Base-by-base conservation (phyloP, 768 basidiomycete genomes). In the Tricholoma saponaceum region DNA sequence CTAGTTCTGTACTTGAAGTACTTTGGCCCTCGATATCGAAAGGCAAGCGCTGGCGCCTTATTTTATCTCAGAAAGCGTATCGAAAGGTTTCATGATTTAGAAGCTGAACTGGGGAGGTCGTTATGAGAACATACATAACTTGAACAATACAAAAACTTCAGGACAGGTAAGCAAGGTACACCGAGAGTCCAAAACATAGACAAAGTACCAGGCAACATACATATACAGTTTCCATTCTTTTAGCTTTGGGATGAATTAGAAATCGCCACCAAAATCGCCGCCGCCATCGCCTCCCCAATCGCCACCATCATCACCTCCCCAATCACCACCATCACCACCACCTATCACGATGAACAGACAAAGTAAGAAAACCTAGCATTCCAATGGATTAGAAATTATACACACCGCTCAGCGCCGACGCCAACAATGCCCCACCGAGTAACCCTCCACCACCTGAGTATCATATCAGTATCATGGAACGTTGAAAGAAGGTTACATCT, bases 361-460 rank as follows among this genome's bases (percentile, higher is more conserved):
- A 28, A 10, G 30, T 44, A 28, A 52, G 22, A 56, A 10, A 56
- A 33, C 5, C 25, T 4, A 41, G n/a, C n/a, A n/a, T n/a, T n/a
- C n/a, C 37, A n/a, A 39, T 8, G 30, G 30, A 32, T n/a, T 10
- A 26, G 25, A 16, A 16, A 26, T 25, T 14, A 26, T 25, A 26
- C 46, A 6, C 5, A 47, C 46, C 46, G 7, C n/a, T 13, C 28
- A 39, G 16, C 12, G 79, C 82, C 43, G 83, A 74, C 33, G 64
- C 79, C 37, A 89, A 64, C 44, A 89, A 67, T 2, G 73, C 72
- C 58, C 88, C 89, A 37, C 82, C 87, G n/a, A 86, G 66, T 16
- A 89, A 67, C 57, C 85, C 89, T 13, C 75, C 87, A 32, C 30
- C 30, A 8, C 30, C 30, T 32, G 12, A 32, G 7, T 8, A 6